Base-by-base conservation (phyloP, 345 rosid genomes). In the Durio zibethinus region DNA sequence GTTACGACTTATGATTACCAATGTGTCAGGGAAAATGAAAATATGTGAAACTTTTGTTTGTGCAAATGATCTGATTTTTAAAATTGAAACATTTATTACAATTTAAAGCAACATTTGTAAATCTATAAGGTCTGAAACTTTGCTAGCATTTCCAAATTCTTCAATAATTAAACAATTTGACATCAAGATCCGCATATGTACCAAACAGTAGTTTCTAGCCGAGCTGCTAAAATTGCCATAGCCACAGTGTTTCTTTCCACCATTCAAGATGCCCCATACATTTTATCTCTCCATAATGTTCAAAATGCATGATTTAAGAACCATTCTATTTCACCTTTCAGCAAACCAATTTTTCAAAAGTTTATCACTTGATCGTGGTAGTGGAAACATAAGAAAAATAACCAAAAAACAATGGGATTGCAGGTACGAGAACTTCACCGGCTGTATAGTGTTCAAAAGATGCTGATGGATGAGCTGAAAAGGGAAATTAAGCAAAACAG, bases 361-460 rank as follows among this genome's bases (percentile, higher is more conserved):
- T 9, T 54, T 54, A 21, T n/a, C 60, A n/a, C 3, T 53, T 4
- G 25, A 7, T 6, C 10, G 10, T 53, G 59, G 23, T 53, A 6
- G 21, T n/a, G 2, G 25, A 20, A 31, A 53, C 14, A 29, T 1
- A 38, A 68, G 54, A 68, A 14, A 14, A 42, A 23, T 43, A 33
- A 60, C 50, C 35, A 5, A 23, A 59, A 73, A 77, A 2, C 31
- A n/a, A n/a, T 31, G 33, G 16, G 42, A 64, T 81, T 84, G 82
- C 91, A 94, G 98, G 97, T 94, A 27, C 73, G 84, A 66, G 98
- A 94, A 84, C 92, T 94, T 53, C 98, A 94, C 77, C 76, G 94
- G 80, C 83, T 94, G 40, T 90, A 92, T 77, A 83, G 82, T 77
- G 89, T 87, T 60, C 98, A 94, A 47, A 92, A 78, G 82, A 82